These are phyloP conservation scores for Gynandropsis gynandra DNA, from an alignment of 345 rosid species.

Conservation along the genomic window DNA sequence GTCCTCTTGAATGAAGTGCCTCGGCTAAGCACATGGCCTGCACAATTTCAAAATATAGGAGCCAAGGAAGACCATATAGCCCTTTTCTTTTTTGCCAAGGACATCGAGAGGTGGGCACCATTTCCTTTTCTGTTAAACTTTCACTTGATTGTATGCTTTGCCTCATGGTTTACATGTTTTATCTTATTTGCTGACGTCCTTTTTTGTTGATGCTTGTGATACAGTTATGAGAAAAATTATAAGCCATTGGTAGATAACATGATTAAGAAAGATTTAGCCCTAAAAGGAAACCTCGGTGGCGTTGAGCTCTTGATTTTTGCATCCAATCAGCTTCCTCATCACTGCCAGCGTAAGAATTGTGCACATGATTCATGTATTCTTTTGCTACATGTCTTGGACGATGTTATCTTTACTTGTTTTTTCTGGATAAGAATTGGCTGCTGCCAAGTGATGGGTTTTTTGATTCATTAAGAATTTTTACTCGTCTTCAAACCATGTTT, in stretches of 20 bases:
- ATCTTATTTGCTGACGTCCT: conserved; percentile 8
- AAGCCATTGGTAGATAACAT: conserved; percentile 66
- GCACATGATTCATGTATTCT: not conserved
- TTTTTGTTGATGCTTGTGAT: conserved; percentile 21
- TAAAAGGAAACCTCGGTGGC: conserved; percentile 64
- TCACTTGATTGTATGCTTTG: conserved; percentile 4
- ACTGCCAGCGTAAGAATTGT: conserved; percentile 73
- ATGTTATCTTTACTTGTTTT: not conserved
- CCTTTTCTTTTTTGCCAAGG: conserved; percentile 91
- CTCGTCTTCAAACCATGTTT: too few relatives aligned
- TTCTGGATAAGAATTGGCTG: too few relatives aligned
- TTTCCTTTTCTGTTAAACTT: not conserved
- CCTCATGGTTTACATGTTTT: conserved; percentile 4
- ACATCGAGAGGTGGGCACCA: conserved; percentile 56
- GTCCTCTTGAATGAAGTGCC: conserved; percentile 71
- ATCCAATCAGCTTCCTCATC: conserved; percentile 78
- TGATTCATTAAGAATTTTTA: too few relatives aligned
- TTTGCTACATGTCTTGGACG: not conserved
- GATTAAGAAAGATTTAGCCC: conserved; percentile 79
- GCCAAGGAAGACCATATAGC: conserved; percentile 85
- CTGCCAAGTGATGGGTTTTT: too few relatives aligned
- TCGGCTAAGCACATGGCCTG: conserved; percentile 74
- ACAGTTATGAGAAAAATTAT: conserved; percentile 77
- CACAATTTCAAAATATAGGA: conserved; percentile 62
- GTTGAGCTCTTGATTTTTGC: conserved; percentile 81